A percentile compares a stretch with the other conserved stretches of the same genome.
phyloP scores from a whole-genome alignment of 129 eudicot species.

The Flaveria linearis region DNA sequence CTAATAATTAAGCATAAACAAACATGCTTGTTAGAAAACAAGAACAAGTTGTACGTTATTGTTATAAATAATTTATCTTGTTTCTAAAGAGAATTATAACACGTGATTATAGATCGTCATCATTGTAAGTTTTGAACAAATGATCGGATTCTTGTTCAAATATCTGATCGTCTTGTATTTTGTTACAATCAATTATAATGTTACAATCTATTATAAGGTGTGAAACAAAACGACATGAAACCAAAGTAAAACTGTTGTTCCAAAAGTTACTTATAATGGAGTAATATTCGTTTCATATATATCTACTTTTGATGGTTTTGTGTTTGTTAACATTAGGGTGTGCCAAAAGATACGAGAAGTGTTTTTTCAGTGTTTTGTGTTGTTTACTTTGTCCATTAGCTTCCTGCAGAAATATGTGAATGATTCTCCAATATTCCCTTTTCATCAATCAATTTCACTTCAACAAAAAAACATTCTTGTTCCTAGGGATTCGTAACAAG shows the following conservation, averaged over 20 bases:
- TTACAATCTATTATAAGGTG: not conserved
- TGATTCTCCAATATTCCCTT: conserved; percentile 22
- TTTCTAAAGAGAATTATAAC: no score
- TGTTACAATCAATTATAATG: no score
- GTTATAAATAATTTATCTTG: no score
- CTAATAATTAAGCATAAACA: no score
- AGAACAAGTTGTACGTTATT: no score
- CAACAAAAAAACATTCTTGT: conserved; percentile 14
- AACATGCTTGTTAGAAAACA: no score
- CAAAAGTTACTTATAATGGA: conserved; percentile 7
- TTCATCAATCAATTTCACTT: conserved; percentile 20
- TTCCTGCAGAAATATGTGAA: not conserved
- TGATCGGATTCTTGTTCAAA: not conserved
- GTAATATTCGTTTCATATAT: not conserved
- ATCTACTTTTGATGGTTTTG: conserved; percentile 9
- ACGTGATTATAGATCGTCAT: no score
- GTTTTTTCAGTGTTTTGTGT: conserved; percentile 23
- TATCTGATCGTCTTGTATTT: not conserved
- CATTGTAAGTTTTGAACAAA: not conserved
- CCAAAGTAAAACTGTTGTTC: not conserved
- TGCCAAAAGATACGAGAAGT: conserved; percentile 32
- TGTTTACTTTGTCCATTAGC: conserved; percentile 32
- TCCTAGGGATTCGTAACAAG: conserved; percentile 4
- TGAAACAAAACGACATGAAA: not conserved
- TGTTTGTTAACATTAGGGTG: conserved; percentile 22